These are phyloP conservation scores for Yamadazyma sp. DNA, from an alignment of 805 yeast genomes.

Conservation along the genomic window DNA sequence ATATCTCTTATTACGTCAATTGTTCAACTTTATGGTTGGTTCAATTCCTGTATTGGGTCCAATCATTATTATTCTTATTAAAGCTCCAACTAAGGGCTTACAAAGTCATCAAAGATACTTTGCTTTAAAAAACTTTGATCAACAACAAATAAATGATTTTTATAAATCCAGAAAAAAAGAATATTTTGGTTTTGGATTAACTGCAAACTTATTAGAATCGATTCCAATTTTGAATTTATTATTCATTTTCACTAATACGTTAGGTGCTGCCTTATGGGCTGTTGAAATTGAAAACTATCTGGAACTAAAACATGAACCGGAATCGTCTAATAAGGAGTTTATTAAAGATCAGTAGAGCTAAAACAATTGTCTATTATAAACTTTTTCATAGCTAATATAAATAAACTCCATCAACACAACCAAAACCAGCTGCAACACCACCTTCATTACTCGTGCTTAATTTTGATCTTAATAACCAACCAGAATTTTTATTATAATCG, in stretches of 20 bases:
- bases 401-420: conserved; percentile 86
- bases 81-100: conserved; percentile 54
- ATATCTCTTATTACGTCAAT: conserved; percentile 34
- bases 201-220: conserved; percentile 48
- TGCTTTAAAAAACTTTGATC: conserved; percentile 49
- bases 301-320: conserved; percentile 7
- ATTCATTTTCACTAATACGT: conserved; percentile 55
- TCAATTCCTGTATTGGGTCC: conserved; percentile 62
- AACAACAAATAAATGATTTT: conserved; percentile 36
- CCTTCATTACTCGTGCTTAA: conserved; percentile 89
- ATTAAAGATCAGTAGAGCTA: not conserved
- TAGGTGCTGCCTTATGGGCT: conserved; percentile 69
- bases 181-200: conserved; percentile 52
- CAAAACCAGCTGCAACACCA: conserved; percentile 99
- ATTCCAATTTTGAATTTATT: conserved; percentile 53
- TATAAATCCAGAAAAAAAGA: conserved; percentile 37
- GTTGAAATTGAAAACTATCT: conserved; percentile 24
- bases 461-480: conserved; percentile 87
- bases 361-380: not conserved
- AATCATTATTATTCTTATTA: conserved; percentile 43
- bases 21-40: conserved; percentile 36
- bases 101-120: conserved; percentile 55
- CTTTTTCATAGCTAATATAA: conserved; percentile 34
- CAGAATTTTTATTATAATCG: conserved; percentile 64
- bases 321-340: not conserved